Evolutionary conservation across 805 yeast genomes (phyloP), one percentile per base, ranked within the genome.

Genomic region (Lipomyces anomalus): DNA sequence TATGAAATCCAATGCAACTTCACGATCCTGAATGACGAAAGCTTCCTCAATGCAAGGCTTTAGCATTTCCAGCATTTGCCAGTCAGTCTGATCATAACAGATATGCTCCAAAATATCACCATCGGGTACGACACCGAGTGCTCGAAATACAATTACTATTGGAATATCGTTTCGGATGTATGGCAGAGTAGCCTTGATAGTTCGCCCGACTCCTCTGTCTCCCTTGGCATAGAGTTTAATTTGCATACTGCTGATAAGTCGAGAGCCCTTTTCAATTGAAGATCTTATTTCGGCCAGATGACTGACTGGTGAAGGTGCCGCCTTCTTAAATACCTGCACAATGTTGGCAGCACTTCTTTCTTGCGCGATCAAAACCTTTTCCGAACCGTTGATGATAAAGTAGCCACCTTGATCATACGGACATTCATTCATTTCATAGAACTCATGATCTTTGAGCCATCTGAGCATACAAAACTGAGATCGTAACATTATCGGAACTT

Each of bases 401-500:
- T 92, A 92, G 52, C 99, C 99, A 67, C 99, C 99, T 94, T 92
- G 95, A 74, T 92, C 99, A 68, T 86, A 92, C 26, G 98, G 98
- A 70, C 99, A 92, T 69, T 92, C 99, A 67, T 92, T 89, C 63
- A 92, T 77, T 59, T 88, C 95, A 68, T 89, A 92, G 61, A 89
- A 78, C 67, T 92, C 98, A 57, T 85, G 87, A 59, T 92, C 97
- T 6, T 86, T 80, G 57, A 92, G 75, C 50, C 85, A 95, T 61
- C 87, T 78, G 60, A 92, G 75, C 71, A 89, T 80, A 78, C 99
- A 92, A 63, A 87, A 92, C 71, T 87, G 90, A 45, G 97, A 90
- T 61, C 96, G 78, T 59, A 92, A 75, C 99, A 92, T 92, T 66
- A 92, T 88, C 42, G 99, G 99, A 50, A 92, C 95, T 66, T 87